Evolutionary conservation across 139 green algal species (phyloP).

Genomic region (Closterium sp.): DNA sequence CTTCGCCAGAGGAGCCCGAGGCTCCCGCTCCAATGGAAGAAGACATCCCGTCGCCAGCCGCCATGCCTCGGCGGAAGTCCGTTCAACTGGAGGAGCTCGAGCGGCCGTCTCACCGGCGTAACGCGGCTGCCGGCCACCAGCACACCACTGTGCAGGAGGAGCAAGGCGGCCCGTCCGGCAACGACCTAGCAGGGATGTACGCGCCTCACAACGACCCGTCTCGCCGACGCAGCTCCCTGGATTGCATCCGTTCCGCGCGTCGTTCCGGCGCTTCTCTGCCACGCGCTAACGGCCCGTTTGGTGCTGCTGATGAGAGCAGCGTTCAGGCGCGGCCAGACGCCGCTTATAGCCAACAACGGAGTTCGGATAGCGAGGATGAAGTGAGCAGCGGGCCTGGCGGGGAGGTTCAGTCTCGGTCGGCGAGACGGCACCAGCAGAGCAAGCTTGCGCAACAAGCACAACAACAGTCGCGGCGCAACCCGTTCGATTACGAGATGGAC

Average conservation of each 20-base stretch:
- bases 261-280: not conserved
- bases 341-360: not conserved
- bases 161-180: not conserved
- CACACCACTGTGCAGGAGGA: not conserved
- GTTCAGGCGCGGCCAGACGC: not conserved
- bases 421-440: not conserved
- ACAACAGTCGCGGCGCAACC: not conserved
- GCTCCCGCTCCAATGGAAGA: not conserved
- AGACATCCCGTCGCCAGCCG: not conserved
- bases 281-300: not conserved
- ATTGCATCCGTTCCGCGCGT: not conserved
- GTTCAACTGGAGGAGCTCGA: not conserved
- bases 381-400: not conserved
- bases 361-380: not conserved
- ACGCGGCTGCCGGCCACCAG: not conserved
- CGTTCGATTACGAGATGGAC: not conserved
- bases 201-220: not conserved
- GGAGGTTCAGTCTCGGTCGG: not conserved
- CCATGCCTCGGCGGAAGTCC: not conserved
- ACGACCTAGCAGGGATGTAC: not conserved
- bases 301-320: not conserved
- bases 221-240: not conserved
- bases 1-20: not conserved
- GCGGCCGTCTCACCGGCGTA: not conserved
- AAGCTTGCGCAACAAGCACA: not conserved